phyloP scores from a whole-genome alignment of 1,139 yeast genomes.

The Kluyveromyces sp. region DNA sequence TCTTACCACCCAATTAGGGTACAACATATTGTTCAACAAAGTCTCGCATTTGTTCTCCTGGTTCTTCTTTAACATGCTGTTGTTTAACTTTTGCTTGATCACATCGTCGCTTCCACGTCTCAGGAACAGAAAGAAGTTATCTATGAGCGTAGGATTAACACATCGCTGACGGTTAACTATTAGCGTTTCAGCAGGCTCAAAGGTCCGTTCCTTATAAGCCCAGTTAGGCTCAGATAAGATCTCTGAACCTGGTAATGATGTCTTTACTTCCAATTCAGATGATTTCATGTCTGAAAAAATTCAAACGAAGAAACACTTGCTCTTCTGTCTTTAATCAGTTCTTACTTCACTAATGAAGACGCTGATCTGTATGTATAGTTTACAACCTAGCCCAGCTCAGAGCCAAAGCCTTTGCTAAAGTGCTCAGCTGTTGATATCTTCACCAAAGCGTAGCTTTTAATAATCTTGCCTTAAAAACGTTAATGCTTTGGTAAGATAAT shows the following conservation, averaged over 20 bases:
- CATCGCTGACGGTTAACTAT: slow-evolving; percentile 33
- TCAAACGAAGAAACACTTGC: background rate
- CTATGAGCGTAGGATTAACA: slow-evolving; percentile 34
- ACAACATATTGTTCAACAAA: slow-evolving; percentile 32
- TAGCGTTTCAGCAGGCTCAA: slow-evolving; percentile 10
- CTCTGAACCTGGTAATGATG: slow-evolving; percentile 8
- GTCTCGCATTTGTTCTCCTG: slow-evolving; percentile 27
- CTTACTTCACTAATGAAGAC: background rate
- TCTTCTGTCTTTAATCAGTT: background rate
- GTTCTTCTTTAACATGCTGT: slow-evolving; percentile 21
- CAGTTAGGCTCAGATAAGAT: slow-evolving; percentile 11
- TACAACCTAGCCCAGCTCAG: no score
- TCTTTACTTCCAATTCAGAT: slow-evolving; percentile 4
- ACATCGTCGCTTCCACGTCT: slow-evolving; percentile 41
- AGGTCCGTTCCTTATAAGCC: slow-evolving; percentile 7
- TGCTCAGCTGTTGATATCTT: no score
- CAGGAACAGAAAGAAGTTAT: slow-evolving; percentile 37
- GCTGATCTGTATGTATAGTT: no score
- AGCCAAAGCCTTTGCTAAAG: no score
- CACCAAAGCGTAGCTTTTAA: no score
- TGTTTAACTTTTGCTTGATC: slow-evolving; percentile 36
- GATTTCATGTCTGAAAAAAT: background rate
- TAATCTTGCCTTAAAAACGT: no score
- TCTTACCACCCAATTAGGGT: slow-evolving; percentile 40
- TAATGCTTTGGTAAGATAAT: no score